phyloP scores from a whole-genome alignment of 768 basidiomycete genomes.

The Leccinum broughii region DNA sequence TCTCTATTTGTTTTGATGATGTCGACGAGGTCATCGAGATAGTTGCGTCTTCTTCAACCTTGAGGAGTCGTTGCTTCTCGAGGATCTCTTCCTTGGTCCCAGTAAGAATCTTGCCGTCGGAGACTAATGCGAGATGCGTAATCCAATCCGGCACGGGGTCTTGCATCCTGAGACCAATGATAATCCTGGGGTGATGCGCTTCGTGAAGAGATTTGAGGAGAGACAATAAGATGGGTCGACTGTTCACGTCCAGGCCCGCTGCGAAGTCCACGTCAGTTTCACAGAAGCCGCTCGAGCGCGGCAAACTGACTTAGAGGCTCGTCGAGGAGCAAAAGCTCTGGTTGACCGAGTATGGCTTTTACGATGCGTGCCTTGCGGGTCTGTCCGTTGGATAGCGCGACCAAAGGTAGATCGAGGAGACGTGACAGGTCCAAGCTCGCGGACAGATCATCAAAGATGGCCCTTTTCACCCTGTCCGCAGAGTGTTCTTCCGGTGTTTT shows the following conservation, averaged over 20 bases:
- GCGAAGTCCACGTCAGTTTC: constrained; percentile 1
- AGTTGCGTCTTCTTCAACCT: constrained; percentile 1
- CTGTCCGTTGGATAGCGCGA: constrained; percentile 91
- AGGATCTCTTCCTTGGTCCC: constrained; percentile 53
- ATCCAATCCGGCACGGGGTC: constrained; percentile 75
- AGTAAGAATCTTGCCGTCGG: constrained; percentile 47
- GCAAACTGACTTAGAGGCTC: constrained; percentile 77
- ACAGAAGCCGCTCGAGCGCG: not conserved
- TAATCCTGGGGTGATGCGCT: constrained; percentile 52
- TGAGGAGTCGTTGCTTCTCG: constrained; percentile 21
- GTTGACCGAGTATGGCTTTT: constrained; percentile 67
- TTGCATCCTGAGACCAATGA: constrained; percentile 69
- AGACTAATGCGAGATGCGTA: constrained; percentile 61
- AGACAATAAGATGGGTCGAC: constrained; percentile 53
- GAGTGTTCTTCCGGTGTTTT: constrained; percentile 27
- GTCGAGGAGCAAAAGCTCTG: constrained; percentile 81
- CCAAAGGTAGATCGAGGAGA: constrained; percentile 78
- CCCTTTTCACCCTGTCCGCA: constrained; percentile 29
- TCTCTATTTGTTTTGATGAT: not conserved
- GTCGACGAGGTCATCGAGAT: not conserved
- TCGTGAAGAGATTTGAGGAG: constrained; percentile 58
- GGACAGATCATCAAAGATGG: constrained; percentile 52
- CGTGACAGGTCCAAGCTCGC: constrained; percentile 54
- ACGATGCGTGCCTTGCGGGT: constrained; percentile 84
- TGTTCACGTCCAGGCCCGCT: constrained; percentile 78